These are phyloP conservation scores for Trichomonas tenax DNA, from an alignment of 208 protist species.

Conservation along the genomic window DNA sequence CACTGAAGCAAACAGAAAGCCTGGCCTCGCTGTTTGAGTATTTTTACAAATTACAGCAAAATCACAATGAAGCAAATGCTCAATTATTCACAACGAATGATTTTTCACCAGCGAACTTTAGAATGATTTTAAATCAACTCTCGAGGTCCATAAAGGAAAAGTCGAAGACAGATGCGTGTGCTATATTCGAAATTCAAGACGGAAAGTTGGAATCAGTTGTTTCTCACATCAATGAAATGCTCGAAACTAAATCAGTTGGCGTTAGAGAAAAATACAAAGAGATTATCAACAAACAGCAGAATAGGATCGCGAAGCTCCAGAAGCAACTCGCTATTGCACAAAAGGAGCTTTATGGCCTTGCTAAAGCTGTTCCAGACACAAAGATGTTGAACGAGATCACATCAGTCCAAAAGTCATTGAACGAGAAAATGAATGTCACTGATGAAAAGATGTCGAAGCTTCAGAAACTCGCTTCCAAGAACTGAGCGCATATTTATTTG, in stretches of 20 bases:
- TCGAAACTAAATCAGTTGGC: neutral
- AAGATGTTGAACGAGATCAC: neutral
- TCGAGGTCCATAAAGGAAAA: neutral
- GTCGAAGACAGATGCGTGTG: neutral
- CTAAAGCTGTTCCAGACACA: neutral
- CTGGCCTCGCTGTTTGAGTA: neutral
- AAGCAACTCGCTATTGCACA: neutral
- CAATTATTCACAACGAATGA: neutral
- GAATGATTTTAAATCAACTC: neutral
- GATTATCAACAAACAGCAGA: neutral
- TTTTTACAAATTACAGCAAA: neutral
- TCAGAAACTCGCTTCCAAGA: neutral
- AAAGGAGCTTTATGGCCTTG: neutral
- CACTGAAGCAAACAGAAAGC: neutral
- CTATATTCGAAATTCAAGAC: neutral
- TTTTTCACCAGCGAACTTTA: neutral
- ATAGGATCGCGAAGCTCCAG: neutral
- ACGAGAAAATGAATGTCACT: neutral
- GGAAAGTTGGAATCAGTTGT: neutral
- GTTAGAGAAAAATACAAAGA: neutral
- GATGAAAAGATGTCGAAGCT: neutral
- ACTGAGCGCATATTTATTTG: neutral
- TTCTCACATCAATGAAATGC: neutral
- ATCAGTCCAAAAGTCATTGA: neutral
- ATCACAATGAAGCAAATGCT: neutral